Conservation (phyloP, 306 rosid genomes). For the Fagus crenata region DNA sequence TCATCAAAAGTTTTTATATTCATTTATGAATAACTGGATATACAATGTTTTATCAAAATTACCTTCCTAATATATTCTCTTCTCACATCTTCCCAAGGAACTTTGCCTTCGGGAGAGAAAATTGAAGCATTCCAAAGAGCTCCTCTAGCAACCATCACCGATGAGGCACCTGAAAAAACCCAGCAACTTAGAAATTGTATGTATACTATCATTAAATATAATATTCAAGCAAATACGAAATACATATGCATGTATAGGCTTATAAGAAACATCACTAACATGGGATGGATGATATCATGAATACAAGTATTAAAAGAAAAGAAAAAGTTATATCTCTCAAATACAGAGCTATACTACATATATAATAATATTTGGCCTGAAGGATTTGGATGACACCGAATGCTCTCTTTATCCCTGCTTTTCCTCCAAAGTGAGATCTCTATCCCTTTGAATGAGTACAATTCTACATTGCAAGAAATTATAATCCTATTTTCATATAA, state of each 20-base stretch:
- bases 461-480: neutral
- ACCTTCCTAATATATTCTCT: slow-evolving; percentile 79
- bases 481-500: neutral
- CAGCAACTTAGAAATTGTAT: slow-evolving; percentile 19
- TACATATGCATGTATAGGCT: neutral
- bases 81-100: slow-evolving; percentile 62
- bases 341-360: neutral
- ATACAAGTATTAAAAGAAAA: neutral
- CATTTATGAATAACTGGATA: neutral
- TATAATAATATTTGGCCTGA: neutral
- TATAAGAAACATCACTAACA: neutral
- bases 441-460: neutral
- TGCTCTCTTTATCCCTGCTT: neutral
- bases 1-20: neutral
- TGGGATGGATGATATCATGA: neutral
- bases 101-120: slow-evolving; percentile 60
- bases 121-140: slow-evolving; percentile 95
- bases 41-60: slow-evolving; percentile 5
- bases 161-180: slow-evolving; percentile 65
- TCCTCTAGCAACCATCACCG: slow-evolving; percentile 92
- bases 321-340: neutral
- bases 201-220: neutral
- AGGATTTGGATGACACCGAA: neutral
- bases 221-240: neutral
- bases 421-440: neutral